These are phyloP conservation scores for Cutaneotrichosporon cutaneum DNA, from an alignment of 1,284 basidiomycete species.

Conservation along the genomic window DNA sequence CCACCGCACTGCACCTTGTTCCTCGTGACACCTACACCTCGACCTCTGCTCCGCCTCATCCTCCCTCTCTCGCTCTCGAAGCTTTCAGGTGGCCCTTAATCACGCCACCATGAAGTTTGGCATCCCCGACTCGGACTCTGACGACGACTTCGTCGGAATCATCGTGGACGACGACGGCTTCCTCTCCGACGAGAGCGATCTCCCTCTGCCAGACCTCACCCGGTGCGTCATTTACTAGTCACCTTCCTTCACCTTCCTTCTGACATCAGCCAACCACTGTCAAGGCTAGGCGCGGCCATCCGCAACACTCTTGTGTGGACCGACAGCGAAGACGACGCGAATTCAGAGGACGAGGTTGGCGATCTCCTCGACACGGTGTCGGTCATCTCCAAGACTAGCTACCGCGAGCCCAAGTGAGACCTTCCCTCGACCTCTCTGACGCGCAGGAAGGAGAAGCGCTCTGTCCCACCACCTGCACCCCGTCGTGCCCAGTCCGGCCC, in stretches of 20 bases:
- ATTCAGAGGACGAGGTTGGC: conserved; percentile 41
- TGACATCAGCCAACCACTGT: conserved; percentile 10
- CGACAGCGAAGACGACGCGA: conserved; percentile 25
- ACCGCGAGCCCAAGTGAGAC: conserved; percentile 18
- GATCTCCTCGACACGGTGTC: conserved; percentile 15
- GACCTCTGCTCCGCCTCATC: not conserved
- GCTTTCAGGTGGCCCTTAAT: not conserved
- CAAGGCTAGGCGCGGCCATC: conserved; percentile 28
- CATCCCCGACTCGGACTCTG: conserved; percentile 30
- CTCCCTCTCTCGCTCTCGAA: not conserved
- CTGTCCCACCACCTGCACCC: conserved; percentile 7
- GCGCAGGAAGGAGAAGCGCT: conserved; percentile 7
- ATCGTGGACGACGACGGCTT: conserved; percentile 22
- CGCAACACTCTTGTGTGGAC: conserved; percentile 29
- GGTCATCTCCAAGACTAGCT: conserved; percentile 12
- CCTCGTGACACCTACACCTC: not conserved
- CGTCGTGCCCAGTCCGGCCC: not conserved
- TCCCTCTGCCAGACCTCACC: conserved; percentile 14
- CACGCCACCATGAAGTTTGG: conserved; percentile 33
- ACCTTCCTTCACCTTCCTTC: not conserved
- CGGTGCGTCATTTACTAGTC: conserved; percentile 7
- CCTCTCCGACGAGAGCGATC: conserved; percentile 15
- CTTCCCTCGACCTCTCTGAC: not conserved
- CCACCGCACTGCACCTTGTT: not conserved
- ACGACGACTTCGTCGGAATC: conserved; percentile 24